phyloP scores from a whole-genome alignment of 768 basidiomycete species.

The Suillus lakei region DNA sequence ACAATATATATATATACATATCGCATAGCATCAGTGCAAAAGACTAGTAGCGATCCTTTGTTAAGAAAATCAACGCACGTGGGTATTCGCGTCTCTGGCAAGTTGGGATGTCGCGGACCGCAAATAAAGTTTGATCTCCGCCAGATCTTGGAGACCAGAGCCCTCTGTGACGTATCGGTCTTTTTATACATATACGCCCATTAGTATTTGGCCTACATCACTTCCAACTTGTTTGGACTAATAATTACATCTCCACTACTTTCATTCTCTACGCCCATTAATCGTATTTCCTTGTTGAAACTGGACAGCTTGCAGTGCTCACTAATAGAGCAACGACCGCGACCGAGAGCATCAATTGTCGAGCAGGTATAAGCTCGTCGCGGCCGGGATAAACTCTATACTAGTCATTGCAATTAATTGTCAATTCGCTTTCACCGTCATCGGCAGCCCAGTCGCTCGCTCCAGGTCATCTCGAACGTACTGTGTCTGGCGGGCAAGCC shows the following conservation, averaged over 20 bases:
- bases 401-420: background rate
- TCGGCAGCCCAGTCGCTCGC: background rate
- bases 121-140: slow-evolving; percentile 17
- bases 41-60: background rate
- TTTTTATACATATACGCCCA: background rate
- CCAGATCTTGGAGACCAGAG: slow-evolving; percentile 17
- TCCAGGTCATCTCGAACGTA: background rate
- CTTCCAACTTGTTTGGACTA: background rate
- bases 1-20: background rate
- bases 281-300: background rate
- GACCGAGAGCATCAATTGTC: background rate
- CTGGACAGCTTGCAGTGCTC: background rate
- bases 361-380: background rate
- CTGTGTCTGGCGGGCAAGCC: background rate
- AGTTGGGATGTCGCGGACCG: background rate
- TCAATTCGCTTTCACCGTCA: background rate
- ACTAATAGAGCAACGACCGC: background rate
- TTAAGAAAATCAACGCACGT: slow-evolving; percentile 6
- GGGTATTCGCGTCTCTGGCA: slow-evolving; percentile 7
- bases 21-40: background rate
- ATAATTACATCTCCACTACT: background rate
- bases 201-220: slow-evolving; percentile 3
- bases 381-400: background rate
- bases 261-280: slow-evolving; percentile 1
- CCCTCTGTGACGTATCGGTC: slow-evolving; percentile 1